Percentiles rank a stretch among this genome's conserved stretches.
Conservation (phyloP, 2,329 filamentous ascomycete genomes). For the Penicillium sp. region DNA sequence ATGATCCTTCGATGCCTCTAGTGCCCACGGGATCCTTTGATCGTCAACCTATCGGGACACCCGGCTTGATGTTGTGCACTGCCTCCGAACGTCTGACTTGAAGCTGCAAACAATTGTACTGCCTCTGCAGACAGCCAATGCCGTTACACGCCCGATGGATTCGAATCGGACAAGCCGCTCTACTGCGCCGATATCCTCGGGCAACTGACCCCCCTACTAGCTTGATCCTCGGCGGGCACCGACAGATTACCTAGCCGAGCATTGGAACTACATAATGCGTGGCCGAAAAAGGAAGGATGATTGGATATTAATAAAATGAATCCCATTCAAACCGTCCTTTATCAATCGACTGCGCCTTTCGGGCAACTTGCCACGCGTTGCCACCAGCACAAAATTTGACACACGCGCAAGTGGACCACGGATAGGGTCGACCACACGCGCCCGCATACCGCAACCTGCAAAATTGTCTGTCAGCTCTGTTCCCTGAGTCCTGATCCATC, state of each 20-base stretch:
- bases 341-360: neutral
- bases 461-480: neutral
- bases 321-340: neutral
- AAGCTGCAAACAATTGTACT: neutral
- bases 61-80: neutral
- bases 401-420: neutral
- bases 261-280: neutral
- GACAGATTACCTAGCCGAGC: neutral
- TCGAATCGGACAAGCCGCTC: neutral
- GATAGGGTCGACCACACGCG: neutral
- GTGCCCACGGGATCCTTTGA: neutral
- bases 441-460: neutral
- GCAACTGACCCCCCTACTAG: neutral
- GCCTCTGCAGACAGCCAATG: neutral
- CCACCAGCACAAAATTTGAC: neutral
- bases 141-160: neutral
- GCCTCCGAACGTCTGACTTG: neutral
- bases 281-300: neutral
- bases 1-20: neutral
- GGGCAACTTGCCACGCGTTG: neutral
- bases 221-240: neutral
- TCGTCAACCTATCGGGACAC: neutral
- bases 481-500: neutral
- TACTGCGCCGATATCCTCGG: neutral
- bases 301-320: neutral